Evolutionary conservation across 345 rosid species (phyloP).

Genomic region (Melaleuca alternifolia): DNA sequence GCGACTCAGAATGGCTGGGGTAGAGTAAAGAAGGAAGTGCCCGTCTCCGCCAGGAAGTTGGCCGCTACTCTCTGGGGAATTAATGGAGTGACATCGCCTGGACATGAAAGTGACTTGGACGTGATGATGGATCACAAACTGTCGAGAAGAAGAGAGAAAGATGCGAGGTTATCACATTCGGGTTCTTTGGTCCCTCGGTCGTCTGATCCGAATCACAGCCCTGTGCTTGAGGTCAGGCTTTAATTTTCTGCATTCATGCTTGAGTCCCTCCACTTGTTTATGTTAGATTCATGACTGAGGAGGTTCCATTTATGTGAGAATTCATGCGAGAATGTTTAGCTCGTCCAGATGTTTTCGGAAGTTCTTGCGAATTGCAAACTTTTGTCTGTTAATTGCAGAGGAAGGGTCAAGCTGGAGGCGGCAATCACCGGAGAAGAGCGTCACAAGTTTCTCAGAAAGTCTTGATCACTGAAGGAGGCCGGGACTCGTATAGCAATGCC

Average conservation of each 20-base stretch:
- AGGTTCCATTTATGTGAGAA: background rate
- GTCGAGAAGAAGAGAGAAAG: slow-evolving; percentile 15
- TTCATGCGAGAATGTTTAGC: background rate
- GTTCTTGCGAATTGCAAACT: background rate
- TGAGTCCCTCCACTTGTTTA: background rate
- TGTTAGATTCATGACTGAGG: background rate
- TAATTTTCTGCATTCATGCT: background rate
- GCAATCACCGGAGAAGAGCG: slow-evolving; percentile 24
- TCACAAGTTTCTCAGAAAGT: slow-evolving; percentile 24
- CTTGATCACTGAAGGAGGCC: slow-evolving; percentile 14
- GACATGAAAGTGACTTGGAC: background rate
- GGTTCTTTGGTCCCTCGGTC: slow-evolving; percentile 20
- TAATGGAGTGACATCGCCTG: slow-evolving; percentile 41
- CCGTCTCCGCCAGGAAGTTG: slow-evolving; percentile 70
- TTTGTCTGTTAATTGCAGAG: slow-evolving; percentile 16
- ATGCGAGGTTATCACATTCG: slow-evolving; percentile 9
- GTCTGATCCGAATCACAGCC: slow-evolving; percentile 50
- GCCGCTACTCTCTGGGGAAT: slow-evolving; percentile 91
- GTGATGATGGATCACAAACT: slow-evolving; percentile 15
- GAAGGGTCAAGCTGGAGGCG: slow-evolving; percentile 23
- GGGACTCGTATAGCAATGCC: slow-evolving; percentile 24
- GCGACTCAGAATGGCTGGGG: background rate
- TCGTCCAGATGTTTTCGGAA: background rate
- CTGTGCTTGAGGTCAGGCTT: slow-evolving; percentile 37
- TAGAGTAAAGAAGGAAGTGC: background rate